Base-by-base conservation (phyloP, 768 basidiomycete genomes). In the Mycena venus region DNA sequence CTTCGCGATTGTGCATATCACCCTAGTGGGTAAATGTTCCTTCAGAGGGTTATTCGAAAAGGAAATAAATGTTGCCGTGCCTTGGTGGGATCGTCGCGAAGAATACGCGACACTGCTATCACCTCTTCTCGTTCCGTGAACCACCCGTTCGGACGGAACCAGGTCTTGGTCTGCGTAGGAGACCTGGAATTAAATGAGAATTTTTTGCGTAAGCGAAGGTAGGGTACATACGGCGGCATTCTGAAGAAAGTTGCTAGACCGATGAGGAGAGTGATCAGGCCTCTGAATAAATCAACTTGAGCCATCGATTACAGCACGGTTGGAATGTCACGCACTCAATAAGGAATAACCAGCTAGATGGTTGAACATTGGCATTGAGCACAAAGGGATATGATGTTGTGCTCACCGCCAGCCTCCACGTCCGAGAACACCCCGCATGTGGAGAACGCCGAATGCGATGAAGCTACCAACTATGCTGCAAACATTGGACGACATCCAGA, bases 1-100 rank as follows among this genome's bases (percentile, higher is more conserved):
- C 91, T 81, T 94, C 88, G 49, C 93, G 89, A 73, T 93, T 93
- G 81, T 92, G 92, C 93, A 93, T 92, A 70, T 91, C 91, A 1
- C 89, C 89, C 88, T 90, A 51, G 3, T 66, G 62, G 19, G 25
- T n/a, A 23, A 21, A 47, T 21, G n/a, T 21, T 23, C 21, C 23
- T 51, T 59, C 8, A 23, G 25, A n/a, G 29, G 29, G 9, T 25
- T 56, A 14, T 11, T 31, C 21, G 51, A 38, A 23, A 58, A 0
- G 29, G 14, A 31, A 47, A 29, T 11, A 38, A 1, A n/a, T 19
- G 38, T 11, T 19, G 17, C 2, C 75, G 2, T 23, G 86, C 89
- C 83, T 91, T 92, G 10, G 87, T 86, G 4, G 91, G 91, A 78
- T 92, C 91, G 78, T 92, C 92, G 9, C 92, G 85, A 25, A 93